Base-by-base conservation (phyloP, 208 protist genomes). In the Trypanosoma lewisi region DNA sequence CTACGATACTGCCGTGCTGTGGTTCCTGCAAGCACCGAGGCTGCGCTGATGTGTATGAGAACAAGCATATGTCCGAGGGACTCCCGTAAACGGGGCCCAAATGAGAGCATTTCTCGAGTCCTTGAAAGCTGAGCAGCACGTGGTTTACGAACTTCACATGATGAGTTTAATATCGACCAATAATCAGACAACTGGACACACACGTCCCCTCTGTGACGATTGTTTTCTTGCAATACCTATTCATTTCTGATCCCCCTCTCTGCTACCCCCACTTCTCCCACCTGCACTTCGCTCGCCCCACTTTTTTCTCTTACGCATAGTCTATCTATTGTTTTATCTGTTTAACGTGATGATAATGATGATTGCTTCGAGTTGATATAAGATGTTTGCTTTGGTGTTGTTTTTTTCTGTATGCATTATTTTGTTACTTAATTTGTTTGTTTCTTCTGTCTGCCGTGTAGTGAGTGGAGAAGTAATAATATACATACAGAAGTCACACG, bases 251-350 rank as follows among this genome's bases (percentile, higher is more conserved):
- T 2, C 17, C 8, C 8, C 17, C 25, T 23, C 25, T 21, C n/a
- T 48, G n/a, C 5, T 21, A 21, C 4, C 5, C n/a, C 11, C 42
- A 37, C 14, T 48, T 31, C 54, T n/a, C n/a, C 44, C 23, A 23
- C 67, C 76, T 77, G 39, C 67, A 66, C 67, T 82, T 82, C 71
- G 76, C 76, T 82, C 76, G 76, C 67, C 76, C 56, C 63, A 67
- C 72, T 58, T 21, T 31, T 37, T 57, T 37, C 56, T 60, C 63
- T 58, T 33, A 14, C 55, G 47, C 39, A 44, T 54, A 41, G 67
- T 54, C 63, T 55, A 19, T 60, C 4, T 31, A 33, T 66, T 66
- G 30, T 34, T 71, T 30, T 71, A 51, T 37, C 56, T 48, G 3
- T 59, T 63, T n/a, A n/a, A n/a, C n/a, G n/a, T n/a, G n/a, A n/a